Evolutionary conservation across 257 asterid genomes (phyloP).

Genomic region (Scutellaria minor): DNA sequence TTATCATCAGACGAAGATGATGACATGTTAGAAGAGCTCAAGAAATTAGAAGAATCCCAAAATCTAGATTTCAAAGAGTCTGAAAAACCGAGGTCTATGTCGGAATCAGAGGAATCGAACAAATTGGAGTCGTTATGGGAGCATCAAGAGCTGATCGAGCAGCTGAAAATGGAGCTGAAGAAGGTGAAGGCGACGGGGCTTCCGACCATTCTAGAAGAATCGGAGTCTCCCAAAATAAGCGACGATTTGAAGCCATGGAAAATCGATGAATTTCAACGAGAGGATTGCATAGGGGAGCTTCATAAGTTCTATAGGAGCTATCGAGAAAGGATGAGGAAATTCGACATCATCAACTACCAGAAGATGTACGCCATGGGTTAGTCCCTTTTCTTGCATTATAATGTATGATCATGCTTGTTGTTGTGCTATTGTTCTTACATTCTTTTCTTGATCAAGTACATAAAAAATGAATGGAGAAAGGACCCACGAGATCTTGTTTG

Average conservation of each 20-base stretch:
- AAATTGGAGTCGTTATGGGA: slow-evolving; percentile 88
- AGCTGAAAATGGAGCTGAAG: slow-evolving; percentile 78
- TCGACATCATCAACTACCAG: slow-evolving; percentile 93
- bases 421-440: slow-evolving; percentile 16
- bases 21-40: slow-evolving; percentile 50
- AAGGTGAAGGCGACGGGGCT: slow-evolving; percentile 86
- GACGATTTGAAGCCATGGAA: slow-evolving; percentile 94
- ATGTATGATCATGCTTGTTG: slow-evolving; percentile 26
- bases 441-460: slow-evolving; percentile 17
- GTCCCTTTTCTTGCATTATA: slow-evolving; percentile 37
- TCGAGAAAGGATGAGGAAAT: slow-evolving; percentile 81
- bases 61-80: slow-evolving; percentile 44
- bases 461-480: slow-evolving; percentile 22
- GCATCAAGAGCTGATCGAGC: slow-evolving; percentile 96
- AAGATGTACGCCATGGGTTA: slow-evolving; percentile 98
- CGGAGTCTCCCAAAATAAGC: slow-evolving; percentile 71
- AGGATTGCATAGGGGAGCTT: slow-evolving; percentile 80
- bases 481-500: slow-evolving; percentile 59
- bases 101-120: slow-evolving; percentile 49
- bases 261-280: slow-evolving; percentile 74
- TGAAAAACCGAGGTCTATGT: slow-evolving; percentile 36
- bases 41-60: slow-evolving; percentile 38
- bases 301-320: slow-evolving; percentile 84
- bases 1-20: slow-evolving; percentile 47
- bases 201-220: slow-evolving; percentile 88